Evolutionary conservation across 805 yeast species (phyloP), one percentile per base, ranked within the genome.

Genomic region (Nakazawaea molendinolei): DNA sequence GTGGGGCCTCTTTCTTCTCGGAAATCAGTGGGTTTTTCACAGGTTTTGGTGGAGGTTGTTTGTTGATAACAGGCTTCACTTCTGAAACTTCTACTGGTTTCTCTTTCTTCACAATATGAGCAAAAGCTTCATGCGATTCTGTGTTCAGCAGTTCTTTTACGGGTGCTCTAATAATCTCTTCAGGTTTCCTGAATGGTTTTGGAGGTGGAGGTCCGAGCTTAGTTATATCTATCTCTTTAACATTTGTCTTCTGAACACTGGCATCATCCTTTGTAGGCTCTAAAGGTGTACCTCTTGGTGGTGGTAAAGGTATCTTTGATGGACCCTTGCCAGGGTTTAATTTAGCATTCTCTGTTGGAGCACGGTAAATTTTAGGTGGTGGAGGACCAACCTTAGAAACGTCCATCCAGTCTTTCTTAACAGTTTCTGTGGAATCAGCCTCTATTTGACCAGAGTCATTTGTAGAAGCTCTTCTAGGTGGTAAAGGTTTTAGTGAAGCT

Each of bases 171-270:
- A n/a, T n/a, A n/a, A n/a, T 39, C 28, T 56, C 61, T 3, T 48
- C 53, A 14, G 40, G 40, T 10, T 43, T 45, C 28, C 50, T 44
- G 33, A 43, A 48, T 3, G 64, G 61, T 37, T 51, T 57, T 4
- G 75, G 75, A 2, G 72, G 72, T 5, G 74, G 74, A 3, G 74
- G 68, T 1, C 67, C 74, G 40, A 57, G 55, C 22, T 56, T 58
- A 23, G 50, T 44, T 9, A 56, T 42, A 43, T 67, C 68, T 26
- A 65, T 51, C 4, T 61, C 64, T 50, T n/a, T n/a, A n/a, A n/a
- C n/a, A n/a, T n/a, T n/a, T n/a, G n/a, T n/a, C n/a, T n/a, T n/a
- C n/a, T n/a, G n/a, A n/a, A n/a, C n/a, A n/a, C n/a, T n/a, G n/a
- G n/a, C n/a, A n/a, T n/a, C n/a, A n/a, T n/a, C n/a, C n/a, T n/a